Evolutionary conservation across 1,284 basidiomycete genomes (phyloP).

Genomic region (Apiotrichum laibachii): DNA sequence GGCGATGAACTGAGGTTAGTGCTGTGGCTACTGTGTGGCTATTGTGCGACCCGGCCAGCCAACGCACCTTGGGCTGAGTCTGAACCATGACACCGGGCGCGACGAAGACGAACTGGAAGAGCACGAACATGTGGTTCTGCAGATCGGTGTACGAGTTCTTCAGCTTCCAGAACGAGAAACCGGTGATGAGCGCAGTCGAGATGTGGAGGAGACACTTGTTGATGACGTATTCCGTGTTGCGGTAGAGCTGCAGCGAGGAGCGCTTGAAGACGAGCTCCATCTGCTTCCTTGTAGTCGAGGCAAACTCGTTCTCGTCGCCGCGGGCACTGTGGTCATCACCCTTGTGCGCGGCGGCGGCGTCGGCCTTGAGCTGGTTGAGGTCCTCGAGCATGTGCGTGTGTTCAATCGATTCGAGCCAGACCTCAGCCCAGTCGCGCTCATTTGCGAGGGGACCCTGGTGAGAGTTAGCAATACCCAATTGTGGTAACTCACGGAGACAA

Average conservation of each 20-base stretch:
- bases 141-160: constrained; percentile 7
- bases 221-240: constrained; percentile 24
- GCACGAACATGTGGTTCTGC: constrained; percentile 22
- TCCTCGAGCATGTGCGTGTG: constrained; percentile 46
- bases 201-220: constrained; percentile 31
- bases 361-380: constrained; percentile 47
- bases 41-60: no score
- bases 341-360: not conserved
- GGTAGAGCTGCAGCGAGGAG: constrained; percentile 16
- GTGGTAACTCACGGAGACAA: constrained; percentile 27
- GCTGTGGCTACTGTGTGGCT: not conserved
- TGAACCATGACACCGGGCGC: constrained; percentile 49
- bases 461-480: not conserved
- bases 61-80: constrained; percentile 40
- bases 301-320: constrained; percentile 21
- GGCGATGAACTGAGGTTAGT: constrained; percentile 37
- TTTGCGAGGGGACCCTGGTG: constrained; percentile 45
- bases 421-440: constrained; percentile 63
- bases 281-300: constrained; percentile 14
- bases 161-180: constrained; percentile 27
- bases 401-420: constrained; percentile 60
- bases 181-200: constrained; percentile 11
- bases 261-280: constrained; percentile 17
- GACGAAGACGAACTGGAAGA: constrained; percentile 49
- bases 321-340: not conserved